Percentiles rank a stretch among this genome's conserved stretches.
Evolutionary conservation across 2,329 filamentous ascomycete genomes (phyloP).

Genomic region (Xylariaceae sp.): DNA sequence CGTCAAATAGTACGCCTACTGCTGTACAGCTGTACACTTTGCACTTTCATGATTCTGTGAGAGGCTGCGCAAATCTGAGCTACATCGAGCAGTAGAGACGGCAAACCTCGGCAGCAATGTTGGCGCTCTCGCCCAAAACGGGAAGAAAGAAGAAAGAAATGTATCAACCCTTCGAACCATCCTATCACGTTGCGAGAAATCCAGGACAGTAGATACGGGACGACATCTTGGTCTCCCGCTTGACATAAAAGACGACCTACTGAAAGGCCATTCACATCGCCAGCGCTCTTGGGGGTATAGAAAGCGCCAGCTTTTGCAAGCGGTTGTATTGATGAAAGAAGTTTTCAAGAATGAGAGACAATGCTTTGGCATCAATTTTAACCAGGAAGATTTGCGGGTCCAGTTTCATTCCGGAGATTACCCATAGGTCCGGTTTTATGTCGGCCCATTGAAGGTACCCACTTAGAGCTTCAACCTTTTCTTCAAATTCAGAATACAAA

Average conservation of each 20-base stretch:
- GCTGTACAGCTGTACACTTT: too few relatives aligned
- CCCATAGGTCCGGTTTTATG: slow-evolving; percentile 13
- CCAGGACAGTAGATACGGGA: slow-evolving; percentile 87
- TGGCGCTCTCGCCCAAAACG: background rate
- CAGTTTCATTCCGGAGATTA: too few relatives aligned
- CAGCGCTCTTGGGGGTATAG: slow-evolving; percentile 31
- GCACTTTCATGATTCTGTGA: too few relatives aligned
- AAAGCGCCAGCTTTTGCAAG: slow-evolving; percentile 26
- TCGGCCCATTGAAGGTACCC: slow-evolving; percentile 12
- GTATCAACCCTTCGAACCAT: slow-evolving; percentile 81
- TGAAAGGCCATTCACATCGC: slow-evolving; percentile 28
- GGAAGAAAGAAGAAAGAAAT: slow-evolving; percentile 29
- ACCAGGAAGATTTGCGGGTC: too few relatives aligned
- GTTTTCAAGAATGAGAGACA: too few relatives aligned
- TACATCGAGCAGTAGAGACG: too few relatives aligned
- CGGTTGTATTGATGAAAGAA: slow-evolving; percentile 24
- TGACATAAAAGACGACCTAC: slow-evolving; percentile 27
- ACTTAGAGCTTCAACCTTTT: slow-evolving; percentile 10
- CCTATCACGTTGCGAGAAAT: slow-evolving; percentile 66
- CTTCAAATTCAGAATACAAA: slow-evolving; percentile 4
- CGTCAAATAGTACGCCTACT: too few relatives aligned
- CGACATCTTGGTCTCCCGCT: slow-evolving; percentile 40
- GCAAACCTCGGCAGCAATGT: too few relatives aligned
- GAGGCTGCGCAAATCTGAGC: too few relatives aligned
- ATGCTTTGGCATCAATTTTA: too few relatives aligned